A percentile compares a stretch with the other conserved stretches of the same genome.
Evolutionary conservation across 2,329 filamentous ascomycete species (phyloP).

Genomic region (Talaromyces sp.): DNA sequence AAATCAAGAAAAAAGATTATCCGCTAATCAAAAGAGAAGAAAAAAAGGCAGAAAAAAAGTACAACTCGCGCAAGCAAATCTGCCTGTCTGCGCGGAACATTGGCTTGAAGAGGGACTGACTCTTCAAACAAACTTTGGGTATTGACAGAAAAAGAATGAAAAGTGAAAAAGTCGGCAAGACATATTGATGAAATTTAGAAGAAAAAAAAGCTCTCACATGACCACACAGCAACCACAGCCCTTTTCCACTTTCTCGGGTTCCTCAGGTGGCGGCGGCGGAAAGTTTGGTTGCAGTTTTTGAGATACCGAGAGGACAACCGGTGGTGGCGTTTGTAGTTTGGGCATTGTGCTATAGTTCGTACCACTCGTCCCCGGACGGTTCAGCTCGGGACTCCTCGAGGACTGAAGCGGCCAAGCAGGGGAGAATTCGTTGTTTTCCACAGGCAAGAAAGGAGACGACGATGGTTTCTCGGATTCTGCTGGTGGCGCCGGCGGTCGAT

Average conservation of each 20-base stretch:
- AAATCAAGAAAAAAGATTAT: neutral
- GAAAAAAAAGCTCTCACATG: slow-evolving; percentile 51
- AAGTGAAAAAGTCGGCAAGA: neutral
- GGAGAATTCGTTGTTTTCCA: neutral
- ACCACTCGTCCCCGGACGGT: slow-evolving; percentile 36
- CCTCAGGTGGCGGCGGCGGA: slow-evolving; percentile 47
- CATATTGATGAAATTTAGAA: neutral
- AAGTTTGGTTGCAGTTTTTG: slow-evolving; percentile 30
- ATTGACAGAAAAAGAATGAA: neutral
- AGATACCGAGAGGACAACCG: slow-evolving; percentile 28
- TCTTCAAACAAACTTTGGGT: slow-evolving; percentile 3
- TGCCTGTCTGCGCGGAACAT: neutral
- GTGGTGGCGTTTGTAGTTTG: slow-evolving; percentile 35
- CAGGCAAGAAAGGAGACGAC: slow-evolving; percentile 1
- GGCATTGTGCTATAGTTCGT: slow-evolving; percentile 48
- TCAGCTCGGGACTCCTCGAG: slow-evolving; percentile 27
- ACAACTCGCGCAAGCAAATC: slow-evolving; percentile 1
- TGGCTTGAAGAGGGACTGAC: slow-evolving; percentile 1
- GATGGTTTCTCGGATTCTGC: slow-evolving; percentile 12
- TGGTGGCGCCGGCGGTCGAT: slow-evolving; percentile 16
- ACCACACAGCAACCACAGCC: slow-evolving; percentile 67
- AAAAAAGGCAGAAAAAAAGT: slow-evolving; percentile 6
- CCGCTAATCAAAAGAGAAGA: neutral
- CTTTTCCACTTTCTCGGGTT: slow-evolving; percentile 51
- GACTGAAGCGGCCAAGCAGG: slow-evolving; percentile 23